Base-by-base conservation (phyloP, 225 moss, liverwort and hornwort genomes). In the Pseudoscleropodium purum region DNA sequence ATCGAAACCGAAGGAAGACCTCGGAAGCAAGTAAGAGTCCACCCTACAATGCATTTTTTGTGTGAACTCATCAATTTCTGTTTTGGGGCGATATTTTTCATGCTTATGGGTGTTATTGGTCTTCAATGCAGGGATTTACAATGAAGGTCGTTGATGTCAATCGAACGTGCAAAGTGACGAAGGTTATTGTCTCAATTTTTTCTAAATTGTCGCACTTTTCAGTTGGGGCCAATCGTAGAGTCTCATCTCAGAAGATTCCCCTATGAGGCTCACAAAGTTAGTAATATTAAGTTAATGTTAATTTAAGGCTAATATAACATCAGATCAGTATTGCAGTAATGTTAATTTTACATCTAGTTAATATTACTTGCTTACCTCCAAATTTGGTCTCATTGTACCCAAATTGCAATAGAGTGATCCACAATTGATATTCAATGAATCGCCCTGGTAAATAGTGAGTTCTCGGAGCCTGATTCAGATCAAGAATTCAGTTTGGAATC, bases 61-160 rank as follows among this genome's bases (percentile, higher is more conserved):
- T 34, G 43, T 47, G 27, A 85, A 24, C 37, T 54, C 62, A 43
- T 70, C 33, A 47, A 31, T 61, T 49, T 51, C 56, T 61, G 13
- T 59, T 84, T 47, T 16, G 36, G 13, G 68, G 61, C 6, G 64
- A 60, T 41, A 52, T 18, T 29, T 59, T 64, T 29, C 54, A 47
- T 62, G 56, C 86, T 92, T 20, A 85, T 86, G 60, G 79, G 84
- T 68, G 74, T 61, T 83, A 24, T 31, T 82, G 73, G 62, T 27
- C 8, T 80, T 64, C 37, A 90, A 88, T 92, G 83, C 93, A 94
- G 91, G 97, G 96, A 8, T 98, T 95, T 81, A 93, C 95, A 43
- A 97, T 97, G 98, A 97, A 97, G 92, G 97, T 98, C 33, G 92
- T 98, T 83, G 98, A 98, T 87, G 96, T 98, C 27, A 96, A 98